Conservation (phyloP, 73 alveolate species). For the Paramecium bursaria region DNA sequence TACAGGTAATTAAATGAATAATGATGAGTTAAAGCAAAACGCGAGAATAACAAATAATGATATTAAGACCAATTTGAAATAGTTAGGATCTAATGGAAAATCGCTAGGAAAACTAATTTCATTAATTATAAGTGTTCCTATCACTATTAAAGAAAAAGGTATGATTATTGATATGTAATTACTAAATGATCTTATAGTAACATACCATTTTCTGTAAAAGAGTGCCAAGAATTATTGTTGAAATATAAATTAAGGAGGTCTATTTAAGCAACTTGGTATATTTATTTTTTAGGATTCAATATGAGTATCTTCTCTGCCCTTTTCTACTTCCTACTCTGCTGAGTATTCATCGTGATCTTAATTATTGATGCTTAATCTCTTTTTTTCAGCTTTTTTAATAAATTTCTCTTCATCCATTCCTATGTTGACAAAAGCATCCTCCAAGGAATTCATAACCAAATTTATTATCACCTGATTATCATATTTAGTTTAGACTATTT, state of each 20-base stretch:
- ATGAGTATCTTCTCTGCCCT: constrained; percentile 10
- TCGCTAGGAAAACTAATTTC: constrained; percentile 4
- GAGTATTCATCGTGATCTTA: too few species aligned
- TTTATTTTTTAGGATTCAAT: constrained; percentile 10
- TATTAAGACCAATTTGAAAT: constrained; percentile 48
- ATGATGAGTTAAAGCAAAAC: constrained; percentile 59
- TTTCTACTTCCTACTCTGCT: too few species aligned
- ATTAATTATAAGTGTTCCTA: constrained; percentile 54
- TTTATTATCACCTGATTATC: constrained; percentile 12
- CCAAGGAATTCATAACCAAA: constrained; percentile 51
- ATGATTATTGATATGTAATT: constrained; percentile 52
- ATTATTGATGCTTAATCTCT: constrained; percentile 16
- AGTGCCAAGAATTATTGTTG: constrained; percentile 23
- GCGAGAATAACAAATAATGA: constrained; percentile 54
- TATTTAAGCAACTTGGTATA: constrained; percentile 52
- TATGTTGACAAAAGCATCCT: constrained; percentile 64
- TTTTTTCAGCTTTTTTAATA: constrained; percentile 11
- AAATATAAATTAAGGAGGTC: constrained; percentile 43
- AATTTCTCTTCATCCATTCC: constrained; percentile 72
- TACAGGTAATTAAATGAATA: constrained; percentile 60
- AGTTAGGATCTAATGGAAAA: background rate
- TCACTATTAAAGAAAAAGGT: constrained; percentile 51
- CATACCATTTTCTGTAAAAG: constrained; percentile 50
- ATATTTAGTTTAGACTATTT: background rate
- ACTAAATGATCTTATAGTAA: constrained; percentile 51